Evolutionary conservation across 2,329 filamentous ascomycete species (phyloP).

Genomic region (Arachnomyces sp.): DNA sequence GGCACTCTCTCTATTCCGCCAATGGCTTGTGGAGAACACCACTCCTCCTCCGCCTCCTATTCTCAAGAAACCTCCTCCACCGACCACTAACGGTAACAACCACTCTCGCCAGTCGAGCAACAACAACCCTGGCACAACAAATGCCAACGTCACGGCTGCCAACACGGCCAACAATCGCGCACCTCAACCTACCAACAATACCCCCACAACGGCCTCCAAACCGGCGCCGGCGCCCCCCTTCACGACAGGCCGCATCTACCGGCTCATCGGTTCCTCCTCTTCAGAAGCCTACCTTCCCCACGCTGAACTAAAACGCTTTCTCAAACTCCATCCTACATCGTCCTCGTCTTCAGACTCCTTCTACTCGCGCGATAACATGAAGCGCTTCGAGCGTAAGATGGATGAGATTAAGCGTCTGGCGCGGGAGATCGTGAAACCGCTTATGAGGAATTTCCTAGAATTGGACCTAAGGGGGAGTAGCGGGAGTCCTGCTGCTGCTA

Average conservation of each 20-base stretch:
- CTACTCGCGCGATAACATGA: constrained; percentile 79
- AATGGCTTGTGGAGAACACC: constrained; percentile 89
- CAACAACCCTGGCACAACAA: constrained; percentile 12
- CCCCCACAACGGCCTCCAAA: constrained; percentile 14
- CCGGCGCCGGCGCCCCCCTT: constrained; percentile 25
- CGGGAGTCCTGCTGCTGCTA: constrained; percentile 13
- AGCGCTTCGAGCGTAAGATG: constrained; percentile 75
- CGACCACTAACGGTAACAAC: constrained; percentile 6
- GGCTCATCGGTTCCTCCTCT: constrained; percentile 60
- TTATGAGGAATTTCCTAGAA: constrained; percentile 80
- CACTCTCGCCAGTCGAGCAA: constrained; percentile 8
- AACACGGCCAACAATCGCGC: constrained; percentile 5
- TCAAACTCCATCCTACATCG: constrained; percentile 62
- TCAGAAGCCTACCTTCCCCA: constrained; percentile 63
- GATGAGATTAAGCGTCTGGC: constrained; percentile 84
- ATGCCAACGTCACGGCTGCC: constrained; percentile 6
- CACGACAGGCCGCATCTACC: constrained; percentile 62
- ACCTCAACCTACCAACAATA: constrained; percentile 8
- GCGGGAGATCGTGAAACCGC: constrained; percentile 70
- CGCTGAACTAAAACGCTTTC: constrained; percentile 83
- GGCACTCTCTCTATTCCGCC: constrained; percentile 75
- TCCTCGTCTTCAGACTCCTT: constrained; percentile 47
- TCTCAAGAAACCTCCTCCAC: constrained; percentile 22
- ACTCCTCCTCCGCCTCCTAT: constrained; percentile 57
- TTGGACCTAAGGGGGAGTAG: constrained; percentile 54